A percentile compares a stretch with the other conserved stretches of the same genome.
Evolutionary conservation across 805 yeast genomes (phyloP).

Genomic region (Starmerella sp.): DNA sequence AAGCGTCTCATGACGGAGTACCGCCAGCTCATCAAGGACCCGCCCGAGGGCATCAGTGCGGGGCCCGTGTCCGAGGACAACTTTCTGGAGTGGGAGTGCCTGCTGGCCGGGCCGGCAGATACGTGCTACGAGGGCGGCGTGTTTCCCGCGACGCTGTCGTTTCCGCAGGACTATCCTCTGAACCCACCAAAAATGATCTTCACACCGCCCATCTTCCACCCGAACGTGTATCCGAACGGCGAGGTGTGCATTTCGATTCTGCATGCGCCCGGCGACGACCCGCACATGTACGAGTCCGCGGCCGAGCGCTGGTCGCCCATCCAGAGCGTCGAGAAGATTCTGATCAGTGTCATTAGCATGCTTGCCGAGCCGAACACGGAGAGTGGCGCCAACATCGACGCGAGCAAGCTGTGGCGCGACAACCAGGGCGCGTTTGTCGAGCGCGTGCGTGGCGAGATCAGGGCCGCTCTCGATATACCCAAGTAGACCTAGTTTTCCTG

Average conservation of each 20-base stretch:
- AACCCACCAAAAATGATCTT: slow-evolving; percentile 69
- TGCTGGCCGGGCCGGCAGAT: slow-evolving; percentile 71
- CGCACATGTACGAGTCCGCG: slow-evolving; percentile 86
- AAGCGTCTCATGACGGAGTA: slow-evolving; percentile 78
- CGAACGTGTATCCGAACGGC: slow-evolving; percentile 87
- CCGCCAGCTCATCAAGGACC: slow-evolving; percentile 71
- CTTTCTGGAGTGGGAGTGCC: slow-evolving; percentile 72
- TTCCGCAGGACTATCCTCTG: slow-evolving; percentile 73
- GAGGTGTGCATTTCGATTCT: slow-evolving; percentile 90
- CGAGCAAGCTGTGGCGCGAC: slow-evolving; percentile 83
- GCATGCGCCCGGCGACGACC: slow-evolving; percentile 96
- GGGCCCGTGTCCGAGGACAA: slow-evolving; percentile 74
- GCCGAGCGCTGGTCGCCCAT: slow-evolving; percentile 98
- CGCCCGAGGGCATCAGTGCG: slow-evolving; percentile 93
- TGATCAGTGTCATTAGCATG: slow-evolving; percentile 89
- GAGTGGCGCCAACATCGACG: slow-evolving; percentile 83
- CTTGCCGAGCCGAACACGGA: slow-evolving; percentile 90
- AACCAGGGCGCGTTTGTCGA: slow-evolving; percentile 55
- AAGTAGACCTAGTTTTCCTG: background rate
- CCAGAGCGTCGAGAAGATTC: slow-evolving; percentile 92
- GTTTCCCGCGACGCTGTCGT: slow-evolving; percentile 62
- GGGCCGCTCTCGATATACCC: slow-evolving; percentile 57
- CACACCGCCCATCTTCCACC: slow-evolving; percentile 78
- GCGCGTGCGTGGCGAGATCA: slow-evolving; percentile 56
- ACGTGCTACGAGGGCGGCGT: slow-evolving; percentile 82